Conservation (phyloP, 805 yeast species). For the Ogataea nonfermentans region DNA sequence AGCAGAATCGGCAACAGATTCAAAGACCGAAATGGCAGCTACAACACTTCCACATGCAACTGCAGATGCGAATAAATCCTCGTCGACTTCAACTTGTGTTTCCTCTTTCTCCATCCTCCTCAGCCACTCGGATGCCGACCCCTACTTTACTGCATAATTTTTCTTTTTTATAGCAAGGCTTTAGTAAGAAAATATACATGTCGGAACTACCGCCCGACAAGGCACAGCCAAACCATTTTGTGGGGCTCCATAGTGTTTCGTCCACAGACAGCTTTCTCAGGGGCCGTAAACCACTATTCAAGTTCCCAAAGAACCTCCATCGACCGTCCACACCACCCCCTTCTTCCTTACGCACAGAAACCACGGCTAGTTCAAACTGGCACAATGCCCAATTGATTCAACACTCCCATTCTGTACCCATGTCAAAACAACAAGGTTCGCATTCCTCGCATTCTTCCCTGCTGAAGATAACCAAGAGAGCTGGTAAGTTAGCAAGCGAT, state of each 20-base stretch:
- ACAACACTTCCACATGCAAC: constrained; percentile 52
- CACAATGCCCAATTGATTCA: constrained; percentile 1
- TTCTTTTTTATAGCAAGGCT: not conserved
- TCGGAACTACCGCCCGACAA: constrained; percentile 2
- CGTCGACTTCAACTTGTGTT: not conserved
- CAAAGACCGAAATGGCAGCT: constrained; percentile 38
- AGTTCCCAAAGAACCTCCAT: constrained; percentile 1
- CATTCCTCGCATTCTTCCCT: constrained; percentile 12
- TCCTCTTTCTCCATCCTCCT: not conserved
- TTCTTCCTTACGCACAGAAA: not conserved
- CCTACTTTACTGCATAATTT: not conserved
- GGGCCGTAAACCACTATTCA: constrained; percentile 1
- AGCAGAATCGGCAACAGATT: constrained; percentile 8
- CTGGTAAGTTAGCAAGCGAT: constrained; percentile 29
- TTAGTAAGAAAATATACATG: constrained; percentile 4
- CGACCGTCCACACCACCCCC: constrained; percentile 5
- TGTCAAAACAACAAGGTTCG: constrained; percentile 10
- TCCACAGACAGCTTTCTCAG: constrained; percentile 5
- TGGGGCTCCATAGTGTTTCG: not conserved
- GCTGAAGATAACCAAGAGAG: constrained; percentile 27
- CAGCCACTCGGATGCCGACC: no score
- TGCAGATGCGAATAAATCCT: constrained; percentile 52
- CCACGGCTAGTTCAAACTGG: not conserved
- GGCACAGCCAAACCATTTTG: no score
- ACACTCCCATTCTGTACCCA: constrained; percentile 6